Evolutionary conservation across 2,329 filamentous ascomycete species (phyloP), one percentile per base, ranked within the genome.

Genomic region (Ophiocordyceps robertsii): DNA sequence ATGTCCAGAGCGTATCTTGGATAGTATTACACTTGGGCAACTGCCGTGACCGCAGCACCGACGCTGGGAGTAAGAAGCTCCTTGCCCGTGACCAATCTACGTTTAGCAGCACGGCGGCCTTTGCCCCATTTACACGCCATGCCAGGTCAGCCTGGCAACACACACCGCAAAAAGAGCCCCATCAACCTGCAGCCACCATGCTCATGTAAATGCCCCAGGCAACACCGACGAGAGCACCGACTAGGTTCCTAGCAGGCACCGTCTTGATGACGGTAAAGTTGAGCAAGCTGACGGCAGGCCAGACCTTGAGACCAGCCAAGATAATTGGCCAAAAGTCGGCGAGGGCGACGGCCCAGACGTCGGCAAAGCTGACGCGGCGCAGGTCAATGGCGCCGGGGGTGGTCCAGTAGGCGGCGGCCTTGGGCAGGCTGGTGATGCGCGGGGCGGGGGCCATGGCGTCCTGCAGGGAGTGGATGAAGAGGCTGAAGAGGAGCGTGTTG

Each of bases 121-220:
- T 24, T 7, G 24, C 7, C 4, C 7, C 24, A 7, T 24, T 7
- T 24, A 7, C 24, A 7, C 24, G n/a, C 14, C 33, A 17, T 36
- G 31, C 31, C 12, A 3, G 12, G 31, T 6, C 3, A 32, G 17
- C 35, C 19, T 37, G 32, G 13, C 36, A 37, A 24, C 21, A 24
- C 8, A 37, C 4, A 21, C 11, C 6, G 6, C 1, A 29, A 24
- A 17, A 27, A 9, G 37, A 17, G 37, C 11, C 37, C 19, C 14
- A 16, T 52, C 46, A 62, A 41, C 50, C 48, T 11, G 58, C 56
- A 16, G 70, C 71, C 48, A 77, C 61, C 53, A 88, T 62, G 55
- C 82, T 86, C 62, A 89, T 66, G 58, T 84, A 89, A 36, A 88
- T 68, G 0, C 80, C 80, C 84, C 84, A 90, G 13, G 67, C 71